A percentile compares a stretch with the other conserved stretches of the same genome.
These are phyloP conservation scores for Geranium brycei DNA, from an alignment of 345 rosid species.

Conservation along the genomic window DNA sequence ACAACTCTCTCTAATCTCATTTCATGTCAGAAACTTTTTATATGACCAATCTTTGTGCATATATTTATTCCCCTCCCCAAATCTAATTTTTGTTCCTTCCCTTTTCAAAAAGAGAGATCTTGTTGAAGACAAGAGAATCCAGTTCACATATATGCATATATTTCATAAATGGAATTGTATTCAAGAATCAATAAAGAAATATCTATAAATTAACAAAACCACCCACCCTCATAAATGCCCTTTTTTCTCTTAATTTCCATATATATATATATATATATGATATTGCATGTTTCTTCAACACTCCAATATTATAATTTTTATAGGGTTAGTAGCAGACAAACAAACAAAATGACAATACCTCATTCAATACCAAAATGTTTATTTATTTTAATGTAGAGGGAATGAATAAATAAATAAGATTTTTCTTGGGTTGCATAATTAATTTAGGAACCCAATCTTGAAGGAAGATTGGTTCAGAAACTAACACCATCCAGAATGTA, in stretches of 20 bases:
- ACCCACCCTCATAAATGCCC: background rate
- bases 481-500: background rate
- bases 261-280: too few relatives aligned
- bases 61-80: constrained; percentile 42
- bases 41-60: constrained; percentile 29
- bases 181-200: background rate
- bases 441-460: background rate
- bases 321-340: too few relatives aligned
- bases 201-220: background rate
- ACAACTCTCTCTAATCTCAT: constrained; percentile 19
- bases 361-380: too few relatives aligned
- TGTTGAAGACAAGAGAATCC: background rate
- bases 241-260: too few relatives aligned
- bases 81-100: constrained; percentile 21
- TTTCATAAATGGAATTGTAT: background rate
- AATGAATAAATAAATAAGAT: too few relatives aligned
- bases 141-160: background rate
- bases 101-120: constrained; percentile 19
- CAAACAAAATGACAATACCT: too few relatives aligned
- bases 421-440: background rate
- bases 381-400: too few relatives aligned
- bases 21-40: constrained; percentile 25
- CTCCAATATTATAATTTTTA: too few relatives aligned
- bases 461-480: background rate
- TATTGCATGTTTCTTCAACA: background rate